Percentiles rank a stretch among this genome's conserved stretches.
phyloP scores from a whole-genome alignment of 768 basidiomycete genomes.

The Lactarius psammicola region DNA sequence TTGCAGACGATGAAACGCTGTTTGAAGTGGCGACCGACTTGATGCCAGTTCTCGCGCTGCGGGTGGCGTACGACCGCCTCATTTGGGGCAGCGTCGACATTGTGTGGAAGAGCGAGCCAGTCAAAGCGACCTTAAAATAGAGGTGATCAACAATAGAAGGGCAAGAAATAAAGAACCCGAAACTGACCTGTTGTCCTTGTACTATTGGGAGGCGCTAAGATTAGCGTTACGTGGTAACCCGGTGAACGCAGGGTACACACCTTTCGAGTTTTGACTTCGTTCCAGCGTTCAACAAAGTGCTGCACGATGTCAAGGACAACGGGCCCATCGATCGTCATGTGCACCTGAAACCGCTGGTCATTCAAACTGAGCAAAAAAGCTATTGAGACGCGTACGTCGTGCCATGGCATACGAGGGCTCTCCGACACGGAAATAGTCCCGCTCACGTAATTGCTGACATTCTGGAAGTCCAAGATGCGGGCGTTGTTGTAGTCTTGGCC shows the following conservation, averaged over 20 bases:
- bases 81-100: constrained; percentile 55
- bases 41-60: constrained; percentile 60
- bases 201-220: constrained; percentile 24
- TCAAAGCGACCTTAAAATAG: constrained; percentile 45
- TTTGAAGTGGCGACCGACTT: constrained; percentile 31
- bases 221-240: background rate
- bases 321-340: constrained; percentile 80
- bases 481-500: constrained; percentile 96
- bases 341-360: constrained; percentile 47
- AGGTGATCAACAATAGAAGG: background rate
- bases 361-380: background rate
- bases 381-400: constrained; percentile 62
- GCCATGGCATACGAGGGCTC: constrained; percentile 88
- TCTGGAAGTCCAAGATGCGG: constrained; percentile 78
- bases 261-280: constrained; percentile 83
- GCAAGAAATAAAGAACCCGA: constrained; percentile 9
- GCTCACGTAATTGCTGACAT: constrained; percentile 70
- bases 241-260: constrained; percentile 35
- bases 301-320: constrained; percentile 89
- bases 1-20: constrained; percentile 34
- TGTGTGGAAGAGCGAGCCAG: constrained; percentile 81
- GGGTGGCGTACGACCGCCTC: constrained; percentile 75
- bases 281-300: constrained; percentile 92
- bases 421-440: constrained; percentile 68
- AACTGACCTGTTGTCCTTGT: constrained; percentile 48